Conservation (phyloP, 495 filamentous ascomycete genomes). For the Amniculicola lignicola region DNA sequence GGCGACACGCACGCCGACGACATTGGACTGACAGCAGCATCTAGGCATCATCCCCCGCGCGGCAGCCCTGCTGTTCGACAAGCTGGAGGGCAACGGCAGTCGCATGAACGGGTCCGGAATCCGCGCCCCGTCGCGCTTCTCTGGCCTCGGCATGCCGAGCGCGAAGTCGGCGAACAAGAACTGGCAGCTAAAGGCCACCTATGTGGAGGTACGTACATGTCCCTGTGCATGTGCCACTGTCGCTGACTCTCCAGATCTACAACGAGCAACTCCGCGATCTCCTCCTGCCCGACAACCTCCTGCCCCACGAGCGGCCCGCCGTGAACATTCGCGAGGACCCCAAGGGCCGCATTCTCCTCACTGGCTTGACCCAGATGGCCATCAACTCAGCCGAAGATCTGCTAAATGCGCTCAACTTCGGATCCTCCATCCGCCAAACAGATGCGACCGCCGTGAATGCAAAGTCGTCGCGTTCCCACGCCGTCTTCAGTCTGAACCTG, state of each 20-base stretch:
- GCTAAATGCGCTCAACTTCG: slow-evolving; percentile 81
- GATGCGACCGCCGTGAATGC: slow-evolving; percentile 99
- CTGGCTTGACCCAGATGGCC: slow-evolving; percentile 80
- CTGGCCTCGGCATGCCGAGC: slow-evolving; percentile 55
- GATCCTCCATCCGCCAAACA: slow-evolving; percentile 92
- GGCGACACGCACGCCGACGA: neutral
- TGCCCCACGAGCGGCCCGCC: slow-evolving; percentile 61
- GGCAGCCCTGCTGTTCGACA: slow-evolving; percentile 81
- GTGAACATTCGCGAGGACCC: slow-evolving; percentile 89
- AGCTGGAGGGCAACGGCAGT: slow-evolving; percentile 64
- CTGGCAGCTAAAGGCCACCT: slow-evolving; percentile 93
- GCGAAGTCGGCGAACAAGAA: slow-evolving; percentile 64
- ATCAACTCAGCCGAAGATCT: slow-evolving; percentile 93
- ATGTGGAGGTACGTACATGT: slow-evolving; percentile 71
- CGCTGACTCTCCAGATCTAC: slow-evolving; percentile 65
- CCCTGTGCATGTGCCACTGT: neutral
- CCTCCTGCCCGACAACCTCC: slow-evolving; percentile 71
- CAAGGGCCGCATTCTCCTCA: slow-evolving; percentile 93
- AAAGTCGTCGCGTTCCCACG: slow-evolving; percentile 96
- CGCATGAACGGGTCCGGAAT: slow-evolving; percentile 72
- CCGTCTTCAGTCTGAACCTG: slow-evolving; percentile 93
- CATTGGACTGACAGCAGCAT: slow-evolving; percentile 2
- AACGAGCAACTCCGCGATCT: slow-evolving; percentile 94
- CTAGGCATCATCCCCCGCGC: slow-evolving; percentile 92
- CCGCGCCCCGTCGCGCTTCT: slow-evolving; percentile 78